Evolutionary conservation across 2,329 filamentous ascomycete genomes (phyloP), one percentile per base, ranked within the genome.

Genomic region (Ophiocordyceps camponoti-rufipedis): DNA sequence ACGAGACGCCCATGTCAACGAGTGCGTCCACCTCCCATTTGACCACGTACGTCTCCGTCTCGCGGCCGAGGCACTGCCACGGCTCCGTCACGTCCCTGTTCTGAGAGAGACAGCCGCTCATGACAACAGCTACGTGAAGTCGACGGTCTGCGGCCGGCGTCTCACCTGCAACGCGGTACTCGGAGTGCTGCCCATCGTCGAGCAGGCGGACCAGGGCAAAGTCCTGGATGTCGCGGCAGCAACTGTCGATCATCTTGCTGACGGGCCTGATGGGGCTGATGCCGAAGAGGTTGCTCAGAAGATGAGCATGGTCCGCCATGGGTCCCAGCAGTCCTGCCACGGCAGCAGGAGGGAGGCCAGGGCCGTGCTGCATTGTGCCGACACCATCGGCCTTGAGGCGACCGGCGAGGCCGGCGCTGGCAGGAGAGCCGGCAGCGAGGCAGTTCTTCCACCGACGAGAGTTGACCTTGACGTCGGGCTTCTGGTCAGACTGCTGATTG

Each of bases 211-310:
- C 63, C 54, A 96, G 85, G 0, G 78, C 85, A 60, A 95, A 94
- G 56, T 96, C 88, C 54, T 85, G 78, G 14, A 96, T 80, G 51
- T 94, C 86, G 52, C 78, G 79, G 11, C 82, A 75, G 58, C 93
- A 94, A n/a, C 80, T 71, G 51, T 94, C 85, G 71, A 95, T 83
- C 70, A 88, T 85, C 58, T 87, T 81, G 45, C 80, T 78, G 0
- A 83, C 84, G 71, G 94, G 88, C 33, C 80, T 76, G 1, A 81
- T 79, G 41, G 84, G 84, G 57, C 93, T 94, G n/a, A 91, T 85
- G 9, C 91, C 91, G 56, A 96, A 95, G 38, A 96, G 66, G 35
- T 82, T 78, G 14, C 88, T 89, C 29, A 94, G 81, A 40, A 87
- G 68, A 14, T 91, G 74, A 5, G 80, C 76, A 49, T 82, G 91